Evolutionary conservation across 2,329 filamentous ascomycete genomes (phyloP).

Genomic region (Fusarium nurragi): DNA sequence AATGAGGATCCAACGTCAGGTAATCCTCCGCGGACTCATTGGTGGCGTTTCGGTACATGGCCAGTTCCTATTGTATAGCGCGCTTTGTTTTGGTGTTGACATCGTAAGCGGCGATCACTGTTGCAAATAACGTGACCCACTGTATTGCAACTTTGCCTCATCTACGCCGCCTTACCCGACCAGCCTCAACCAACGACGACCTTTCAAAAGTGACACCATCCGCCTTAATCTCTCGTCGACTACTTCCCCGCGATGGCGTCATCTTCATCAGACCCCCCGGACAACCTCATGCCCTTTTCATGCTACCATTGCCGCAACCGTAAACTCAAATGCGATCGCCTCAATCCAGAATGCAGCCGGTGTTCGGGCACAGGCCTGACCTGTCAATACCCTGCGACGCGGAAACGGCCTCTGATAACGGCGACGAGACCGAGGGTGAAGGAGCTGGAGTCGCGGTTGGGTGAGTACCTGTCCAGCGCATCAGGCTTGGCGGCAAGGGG

Average conservation of each 20-base stretch:
- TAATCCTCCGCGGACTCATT: too few relatives aligned
- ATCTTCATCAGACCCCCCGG: background rate
- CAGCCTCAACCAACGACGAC: background rate
- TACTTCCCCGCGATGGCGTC: constrained; percentile 22
- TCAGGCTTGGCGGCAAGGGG: background rate
- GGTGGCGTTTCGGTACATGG: too few relatives aligned
- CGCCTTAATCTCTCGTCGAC: background rate
- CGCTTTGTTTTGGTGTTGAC: too few relatives aligned
- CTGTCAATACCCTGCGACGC: constrained; percentile 44
- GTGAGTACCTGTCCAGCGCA: constrained; percentile 8
- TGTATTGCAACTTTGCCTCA: background rate
- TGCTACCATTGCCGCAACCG: constrained; percentile 43
- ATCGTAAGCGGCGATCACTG: too few relatives aligned
- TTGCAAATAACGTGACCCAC: constrained; percentile 1
- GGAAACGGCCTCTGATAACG: constrained; percentile 40
- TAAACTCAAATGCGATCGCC: constrained; percentile 47
- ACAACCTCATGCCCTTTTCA: constrained; percentile 37
- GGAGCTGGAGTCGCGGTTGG: constrained; percentile 42
- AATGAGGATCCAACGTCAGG: too few relatives aligned
- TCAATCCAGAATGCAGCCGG: constrained; percentile 38
- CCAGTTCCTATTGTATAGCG: too few relatives aligned
- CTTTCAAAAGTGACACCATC: background rate
- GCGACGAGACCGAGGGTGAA: constrained; percentile 42
- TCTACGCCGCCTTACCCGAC: background rate
- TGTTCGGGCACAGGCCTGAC: constrained; percentile 33